phyloP scores from a whole-genome alignment of 345 rosid genomes.

The Populus pruinosa region DNA sequence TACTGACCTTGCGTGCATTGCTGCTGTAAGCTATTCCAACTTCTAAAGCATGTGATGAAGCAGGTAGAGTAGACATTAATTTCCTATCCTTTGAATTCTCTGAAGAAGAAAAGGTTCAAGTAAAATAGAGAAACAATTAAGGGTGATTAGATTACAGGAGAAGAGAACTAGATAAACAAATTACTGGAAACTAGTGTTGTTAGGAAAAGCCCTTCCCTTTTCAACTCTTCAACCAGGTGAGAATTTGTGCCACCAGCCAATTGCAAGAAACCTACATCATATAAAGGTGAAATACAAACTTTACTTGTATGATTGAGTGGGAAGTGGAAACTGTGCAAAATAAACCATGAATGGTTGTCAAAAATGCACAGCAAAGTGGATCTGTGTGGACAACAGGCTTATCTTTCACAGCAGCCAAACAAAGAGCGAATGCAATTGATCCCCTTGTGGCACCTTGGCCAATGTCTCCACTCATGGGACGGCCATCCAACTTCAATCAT shows the following conservation, averaged over 20 bases:
- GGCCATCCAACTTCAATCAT: slow-evolving; percentile 53
- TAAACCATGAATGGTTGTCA: background rate
- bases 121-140: background rate
- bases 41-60: slow-evolving; percentile 22
- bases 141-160: background rate
- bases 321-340: background rate
- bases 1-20: slow-evolving; percentile 52
- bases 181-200: slow-evolving; percentile 25
- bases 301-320: background rate
- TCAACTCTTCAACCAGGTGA: slow-evolving; percentile 47
- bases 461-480: slow-evolving; percentile 70
- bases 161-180: background rate
- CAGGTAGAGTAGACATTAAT: background rate
- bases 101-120: background rate
- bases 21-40: slow-evolving; percentile 63
- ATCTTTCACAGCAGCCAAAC: slow-evolving; percentile 39
- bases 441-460: slow-evolving; percentile 60
- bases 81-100: slow-evolving; percentile 13
- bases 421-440: slow-evolving; percentile 47
- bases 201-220: slow-evolving; percentile 44
- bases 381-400: slow-evolving; percentile 41
- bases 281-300: background rate
- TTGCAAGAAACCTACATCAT: slow-evolving; percentile 49
- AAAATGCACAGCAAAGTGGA: background rate
- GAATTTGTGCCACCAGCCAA: slow-evolving; percentile 61